Base-by-base conservation (phyloP, 257 asterid species). In the Avicennia marina region DNA sequence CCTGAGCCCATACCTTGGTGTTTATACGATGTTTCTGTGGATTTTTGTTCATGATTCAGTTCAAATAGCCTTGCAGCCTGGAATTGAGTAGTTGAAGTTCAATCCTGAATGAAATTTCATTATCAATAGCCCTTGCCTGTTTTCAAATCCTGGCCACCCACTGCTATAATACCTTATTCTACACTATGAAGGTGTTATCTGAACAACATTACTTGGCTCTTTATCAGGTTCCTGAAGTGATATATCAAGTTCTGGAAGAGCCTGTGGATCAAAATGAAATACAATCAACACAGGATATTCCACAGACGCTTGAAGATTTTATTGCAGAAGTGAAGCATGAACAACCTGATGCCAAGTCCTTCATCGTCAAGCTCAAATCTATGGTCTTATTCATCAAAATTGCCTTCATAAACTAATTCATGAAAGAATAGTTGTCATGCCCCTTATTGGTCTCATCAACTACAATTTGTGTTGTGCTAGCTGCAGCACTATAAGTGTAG, bases 141-240 rank as follows among this genome's bases (percentile, higher is more conserved):
- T n/a, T n/a, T n/a, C n/a, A n/a, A n/a, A n/a, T n/a, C n/a, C n/a
- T n/a, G n/a, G n/a, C n/a, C n/a, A n/a, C n/a, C n/a, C n/a, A n/a
- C n/a, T n/a, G n/a, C n/a, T n/a, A n/a, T n/a, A n/a, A n/a, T n/a
- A n/a, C n/a, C n/a, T n/a, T n/a, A 29, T 29, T 29, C 8, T 29
- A 29, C 33, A 2, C 33, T 29, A 7, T 7, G 3, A 3, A 29
- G 33, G 7, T 29, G 3, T 29, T 29, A 29, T 29, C 33, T 46
- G n/a, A n/a, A n/a, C n/a, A n/a, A n/a, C n/a, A n/a, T 29, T 29
- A 29, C 8, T 8, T 36, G 13, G 60, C 53, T 48, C 50, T 61
- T 41, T 78, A 47, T 27, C 75, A 94, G 97, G 95, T 94, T 56
- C 97, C 97, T 32, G 81, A 84, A 65, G 90, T 89, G 66, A 94